phyloP scores from a whole-genome alignment of 805 yeast species.

The Candida ponderosae region DNA sequence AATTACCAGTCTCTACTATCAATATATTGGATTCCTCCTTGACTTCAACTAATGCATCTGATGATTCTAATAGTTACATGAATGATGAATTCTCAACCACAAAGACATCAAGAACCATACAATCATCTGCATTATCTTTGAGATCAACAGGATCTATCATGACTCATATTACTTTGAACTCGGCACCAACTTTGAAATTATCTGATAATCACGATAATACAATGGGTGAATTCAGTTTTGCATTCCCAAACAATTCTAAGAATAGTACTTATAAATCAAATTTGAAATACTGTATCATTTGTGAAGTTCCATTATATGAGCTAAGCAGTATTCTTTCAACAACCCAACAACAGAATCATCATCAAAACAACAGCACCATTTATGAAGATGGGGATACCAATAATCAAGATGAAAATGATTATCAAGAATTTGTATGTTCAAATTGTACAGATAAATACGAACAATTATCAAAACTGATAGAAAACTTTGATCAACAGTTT shows the following conservation, averaged over 20 bases:
- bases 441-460: conserved; percentile 55
- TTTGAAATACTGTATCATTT: conserved; percentile 47
- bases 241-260: conserved; percentile 1
- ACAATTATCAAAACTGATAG: conserved; percentile 32
- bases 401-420: conserved; percentile 14
- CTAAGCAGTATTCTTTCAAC: conserved; percentile 29
- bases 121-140: conserved; percentile 4
- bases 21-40: not conserved
- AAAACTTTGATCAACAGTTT: conserved; percentile 27
- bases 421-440: conserved; percentile 50
- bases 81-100: conserved; percentile 3
- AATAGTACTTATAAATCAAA: conserved; percentile 4
- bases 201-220: conserved; percentile 7
- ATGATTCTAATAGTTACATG: not conserved
- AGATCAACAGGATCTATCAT: conserved; percentile 1
- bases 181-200: conserved; percentile 2
- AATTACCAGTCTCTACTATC: not conserved
- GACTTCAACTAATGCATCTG: not conserved
- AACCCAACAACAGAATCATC: conserved; percentile 17
- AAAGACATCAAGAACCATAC: conserved; percentile 2
- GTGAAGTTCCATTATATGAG: conserved; percentile 65
- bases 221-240: conserved; percentile 4
- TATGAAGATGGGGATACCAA: too few relatives aligned
- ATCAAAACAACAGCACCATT: conserved; percentile 6
- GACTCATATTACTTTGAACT: not conserved